Conservation (phyloP, 116 monocot species). For the Iris pallida region DNA sequence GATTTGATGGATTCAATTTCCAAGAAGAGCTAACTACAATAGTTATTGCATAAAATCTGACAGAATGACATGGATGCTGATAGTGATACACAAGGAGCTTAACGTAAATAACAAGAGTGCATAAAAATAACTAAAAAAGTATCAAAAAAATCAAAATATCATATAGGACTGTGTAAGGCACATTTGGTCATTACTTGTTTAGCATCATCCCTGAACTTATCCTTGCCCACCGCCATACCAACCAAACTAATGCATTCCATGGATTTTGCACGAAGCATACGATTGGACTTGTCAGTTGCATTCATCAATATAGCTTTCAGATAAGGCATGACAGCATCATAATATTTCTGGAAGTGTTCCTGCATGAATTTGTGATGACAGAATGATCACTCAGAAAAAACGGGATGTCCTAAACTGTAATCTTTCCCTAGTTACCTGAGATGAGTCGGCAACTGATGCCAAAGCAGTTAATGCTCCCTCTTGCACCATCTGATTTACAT, state of each 20-base stretch:
- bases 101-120: too few species aligned
- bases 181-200: slow-evolving; percentile 52
- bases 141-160: background rate
- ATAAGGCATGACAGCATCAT: slow-evolving; percentile 98
- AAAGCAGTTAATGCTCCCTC: slow-evolving; percentile 93
- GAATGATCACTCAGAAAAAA: background rate
- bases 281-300: slow-evolving; percentile 92
- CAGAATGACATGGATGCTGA: too few species aligned
- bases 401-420: background rate
- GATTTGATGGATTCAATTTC: background rate
- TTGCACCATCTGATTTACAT: slow-evolving; percentile 94
- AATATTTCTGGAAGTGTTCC: slow-evolving; percentile 97
- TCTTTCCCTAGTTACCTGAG: slow-evolving; percentile 51
- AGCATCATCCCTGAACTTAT: slow-evolving; percentile 97
- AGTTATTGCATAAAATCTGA: too few species aligned
- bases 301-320: slow-evolving; percentile 86
- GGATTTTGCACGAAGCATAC: slow-evolving; percentile 97
- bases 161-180: background rate
- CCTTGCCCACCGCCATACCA: slow-evolving; percentile 98
- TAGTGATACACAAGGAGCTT: too few species aligned
- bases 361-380: slow-evolving; percentile 21
- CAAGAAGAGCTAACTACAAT: background rate
- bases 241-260: slow-evolving; percentile 99
- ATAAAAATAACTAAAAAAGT: too few species aligned
- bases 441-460: slow-evolving; percentile 96